Evolutionary conservation across 805 yeast species (phyloP).

Genomic region (Pichia thaimueangensis): DNA sequence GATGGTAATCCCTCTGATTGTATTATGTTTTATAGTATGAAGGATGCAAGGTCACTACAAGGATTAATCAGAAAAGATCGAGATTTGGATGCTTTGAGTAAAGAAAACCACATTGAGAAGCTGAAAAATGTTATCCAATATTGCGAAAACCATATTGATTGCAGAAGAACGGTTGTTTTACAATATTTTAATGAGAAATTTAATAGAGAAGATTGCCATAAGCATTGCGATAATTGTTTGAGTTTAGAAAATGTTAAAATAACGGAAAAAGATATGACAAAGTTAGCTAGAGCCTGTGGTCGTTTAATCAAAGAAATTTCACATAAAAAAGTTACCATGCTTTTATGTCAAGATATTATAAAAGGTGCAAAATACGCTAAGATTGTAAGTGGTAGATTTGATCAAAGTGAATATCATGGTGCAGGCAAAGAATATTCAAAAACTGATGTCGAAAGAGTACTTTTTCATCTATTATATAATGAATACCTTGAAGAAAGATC

Average conservation of each 20-base stretch:
- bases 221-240: slow-evolving; percentile 83
- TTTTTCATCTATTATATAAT: slow-evolving; percentile 67
- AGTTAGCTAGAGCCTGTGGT: slow-evolving; percentile 51
- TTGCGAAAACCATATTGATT: slow-evolving; percentile 86
- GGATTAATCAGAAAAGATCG: slow-evolving; percentile 71
- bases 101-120: slow-evolving; percentile 71
- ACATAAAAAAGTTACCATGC: slow-evolving; percentile 58
- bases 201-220: slow-evolving; percentile 55
- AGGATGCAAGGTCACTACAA: slow-evolving; percentile 73
- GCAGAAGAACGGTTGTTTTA: slow-evolving; percentile 82
- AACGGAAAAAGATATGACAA: slow-evolving; percentile 63
- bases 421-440: slow-evolving; percentile 58
- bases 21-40: slow-evolving; percentile 71
- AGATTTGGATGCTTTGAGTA: slow-evolving; percentile 54
- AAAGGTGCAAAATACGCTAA: slow-evolving; percentile 65
- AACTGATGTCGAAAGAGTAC: slow-evolving; percentile 72
- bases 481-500: slow-evolving; percentile 66
- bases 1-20: slow-evolving; percentile 84
- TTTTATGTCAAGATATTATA: slow-evolving; percentile 77
- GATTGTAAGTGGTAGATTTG: slow-evolving; percentile 58
- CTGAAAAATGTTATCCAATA: slow-evolving; percentile 81
- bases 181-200: slow-evolving; percentile 87
- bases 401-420: slow-evolving; percentile 58
- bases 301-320: slow-evolving; percentile 52
- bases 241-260: slow-evolving; percentile 35